These are phyloP conservation scores for Lasiodiplodia sp. DNA, from an alignment of 2,329 filamentous ascomycete species.

Conservation along the genomic window DNA sequence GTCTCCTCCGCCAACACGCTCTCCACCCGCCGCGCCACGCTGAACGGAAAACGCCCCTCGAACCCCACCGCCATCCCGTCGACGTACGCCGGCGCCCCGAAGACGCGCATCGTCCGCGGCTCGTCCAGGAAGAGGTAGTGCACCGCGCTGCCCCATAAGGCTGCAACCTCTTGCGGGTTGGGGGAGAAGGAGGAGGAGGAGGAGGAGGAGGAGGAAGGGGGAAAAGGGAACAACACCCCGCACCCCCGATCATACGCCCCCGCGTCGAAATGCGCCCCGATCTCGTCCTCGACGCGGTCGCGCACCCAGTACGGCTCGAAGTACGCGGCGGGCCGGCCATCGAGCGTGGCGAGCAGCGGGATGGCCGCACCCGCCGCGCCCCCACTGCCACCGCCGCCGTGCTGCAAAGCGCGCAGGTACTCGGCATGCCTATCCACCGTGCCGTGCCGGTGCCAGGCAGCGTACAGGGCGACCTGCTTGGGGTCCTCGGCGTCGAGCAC, in stretches of 20 bases:
- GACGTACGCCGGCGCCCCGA: constrained; percentile 75
- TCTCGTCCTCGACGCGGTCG: constrained; percentile 59
- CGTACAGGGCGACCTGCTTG: constrained; percentile 73
- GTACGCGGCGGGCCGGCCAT: constrained; percentile 75
- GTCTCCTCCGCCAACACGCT: constrained; percentile 75
- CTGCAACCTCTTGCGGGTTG: constrained; percentile 58
- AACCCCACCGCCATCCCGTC: constrained; percentile 75
- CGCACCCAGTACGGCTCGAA: constrained; percentile 83
- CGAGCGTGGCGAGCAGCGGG: constrained; percentile 73
- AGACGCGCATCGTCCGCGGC: constrained; percentile 60
- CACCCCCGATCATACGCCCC: constrained; percentile 65
- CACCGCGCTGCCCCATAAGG: constrained; percentile 64
- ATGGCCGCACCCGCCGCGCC: constrained; percentile 49
- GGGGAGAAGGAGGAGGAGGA: constrained; percentile 57
- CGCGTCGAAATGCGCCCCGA: constrained; percentile 65
- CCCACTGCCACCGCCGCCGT: constrained; percentile 66
- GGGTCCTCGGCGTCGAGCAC: constrained; percentile 70
- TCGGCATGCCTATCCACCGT: constrained; percentile 75
- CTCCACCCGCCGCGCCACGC: constrained; percentile 75
- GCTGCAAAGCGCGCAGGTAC: constrained; percentile 72
- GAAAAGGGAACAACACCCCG: constrained; percentile 60
- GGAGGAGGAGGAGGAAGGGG: constrained; percentile 46
- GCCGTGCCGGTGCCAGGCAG: constrained; percentile 80
- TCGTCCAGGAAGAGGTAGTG: constrained; percentile 68
- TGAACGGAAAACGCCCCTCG: constrained; percentile 76